A percentile compares a stretch with the other conserved stretches of the same genome.
Evolutionary conservation across 164 flowering plant species (phyloP).

Genomic region (Chimonanthus salicifolius): DNA sequence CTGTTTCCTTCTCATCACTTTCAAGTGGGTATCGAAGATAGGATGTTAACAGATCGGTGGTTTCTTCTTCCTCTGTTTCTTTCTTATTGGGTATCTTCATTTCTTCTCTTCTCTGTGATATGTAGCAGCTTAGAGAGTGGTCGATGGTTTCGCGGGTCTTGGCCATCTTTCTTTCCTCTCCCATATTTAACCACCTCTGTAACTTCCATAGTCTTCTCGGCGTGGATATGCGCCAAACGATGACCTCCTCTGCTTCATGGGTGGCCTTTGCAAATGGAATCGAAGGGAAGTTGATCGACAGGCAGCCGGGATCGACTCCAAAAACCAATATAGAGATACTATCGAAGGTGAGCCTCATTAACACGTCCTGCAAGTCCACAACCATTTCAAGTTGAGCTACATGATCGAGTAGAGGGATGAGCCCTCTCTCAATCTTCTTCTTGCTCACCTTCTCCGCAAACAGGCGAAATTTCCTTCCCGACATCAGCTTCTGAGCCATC

Average conservation of each 20-base stretch:
- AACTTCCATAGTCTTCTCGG: constrained; percentile 36
- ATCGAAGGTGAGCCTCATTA: constrained; percentile 33
- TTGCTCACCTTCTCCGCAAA: constrained; percentile 7
- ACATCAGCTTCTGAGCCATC: constrained; percentile 5
- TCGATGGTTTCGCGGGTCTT: neutral
- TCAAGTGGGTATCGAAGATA: neutral
- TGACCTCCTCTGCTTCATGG: constrained; percentile 21
- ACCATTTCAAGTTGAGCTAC: constrained; percentile 2
- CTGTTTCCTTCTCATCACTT: neutral
- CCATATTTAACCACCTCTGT: constrained; percentile 22
- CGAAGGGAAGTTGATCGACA: constrained; percentile 19
- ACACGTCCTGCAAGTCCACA: constrained; percentile 35
- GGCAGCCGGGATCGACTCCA: constrained; percentile 22
- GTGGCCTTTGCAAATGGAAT: constrained; percentile 29
- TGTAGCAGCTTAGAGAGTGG: neutral
- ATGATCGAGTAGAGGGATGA: constrained; percentile 23
- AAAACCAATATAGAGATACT: constrained; percentile 18
- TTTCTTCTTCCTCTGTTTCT: neutral
- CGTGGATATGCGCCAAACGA: constrained; percentile 17
- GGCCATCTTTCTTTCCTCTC: constrained; percentile 14
- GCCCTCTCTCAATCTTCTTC: constrained; percentile 18
- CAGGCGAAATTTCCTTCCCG: constrained; percentile 3
- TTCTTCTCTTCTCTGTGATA: constrained; percentile 1
- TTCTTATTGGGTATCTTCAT: neutral
- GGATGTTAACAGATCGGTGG: neutral